Base-by-base conservation (phyloP, 371 early-diverging fungal genomes). In the Haplosporangium sp. region DNA sequence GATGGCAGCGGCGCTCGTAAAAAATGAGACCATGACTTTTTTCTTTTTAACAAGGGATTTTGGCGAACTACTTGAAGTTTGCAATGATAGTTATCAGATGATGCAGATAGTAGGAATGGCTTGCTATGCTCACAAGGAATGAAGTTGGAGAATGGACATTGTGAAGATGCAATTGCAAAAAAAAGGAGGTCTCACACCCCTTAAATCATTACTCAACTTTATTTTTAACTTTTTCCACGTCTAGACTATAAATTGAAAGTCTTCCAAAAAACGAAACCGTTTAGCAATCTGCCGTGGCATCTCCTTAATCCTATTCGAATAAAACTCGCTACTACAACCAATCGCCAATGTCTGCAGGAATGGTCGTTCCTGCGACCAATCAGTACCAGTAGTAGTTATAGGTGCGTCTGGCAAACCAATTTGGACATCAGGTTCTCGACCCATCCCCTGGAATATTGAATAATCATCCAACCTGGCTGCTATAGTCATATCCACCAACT, bases 201-300 rank as follows among this genome's bases (percentile, higher is more conserved):
- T 27, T 42, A 27, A 27, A 50, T 5, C 38, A 38, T 1, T 17
- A 1, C 45, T 19, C 19, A 17, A 15, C 1, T 20, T 19, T 62
- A 15, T n/a, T 47, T 19, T 47, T 52, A 8, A 34, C 34, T 55
- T 11, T 35, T 35, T 4, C 34, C 20, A 1, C 35, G 6, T 10
- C 8, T 55, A 5, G 8, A 34, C 39, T 0, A 59, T 6, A 13
- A 65, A 44, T 13, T 44, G 44, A 57, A 76, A 66, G 42, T 65
- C 70, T n/a, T 71, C 71, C 7, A 76, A 56, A 47, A 76, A 70
- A 10, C 76, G 71, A 63, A 76, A 76, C n/a, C 71, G 71, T 56
- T 61, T 65, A 39, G 47, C 63, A 50, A 76, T 37, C 67, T 76
- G 76, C 19, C 58, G 66, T 39, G 62, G 58, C n/a, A 66, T n/a